These are phyloP conservation scores for Leccinum olivaceopallidum DNA, from an alignment of 768 basidiomycete genomes.

Conservation along the genomic window DNA sequence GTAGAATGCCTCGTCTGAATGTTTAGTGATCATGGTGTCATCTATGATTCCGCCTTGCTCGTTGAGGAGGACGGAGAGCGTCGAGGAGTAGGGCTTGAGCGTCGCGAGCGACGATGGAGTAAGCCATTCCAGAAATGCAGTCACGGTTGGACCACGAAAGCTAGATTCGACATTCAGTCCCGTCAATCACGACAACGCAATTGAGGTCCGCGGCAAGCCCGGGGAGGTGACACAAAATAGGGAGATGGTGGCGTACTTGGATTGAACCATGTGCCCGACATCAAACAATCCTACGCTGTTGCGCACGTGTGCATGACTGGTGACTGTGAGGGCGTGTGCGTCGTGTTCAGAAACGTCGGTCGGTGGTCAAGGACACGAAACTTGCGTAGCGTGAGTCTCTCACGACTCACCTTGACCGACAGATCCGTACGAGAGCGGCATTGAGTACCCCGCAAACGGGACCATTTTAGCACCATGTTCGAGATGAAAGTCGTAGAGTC, in stretches of 20 bases:
- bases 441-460: conserved; percentile 91
- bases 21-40: conserved; percentile 90
- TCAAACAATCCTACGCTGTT: conserved; percentile 87
- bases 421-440: conserved; percentile 87
- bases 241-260: conserved; percentile 55
- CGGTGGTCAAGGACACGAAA: conserved; percentile 16
- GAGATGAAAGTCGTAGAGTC: conserved; percentile 88
- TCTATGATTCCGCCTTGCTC: conserved; percentile 93
- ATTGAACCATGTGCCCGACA: conserved; percentile 98
- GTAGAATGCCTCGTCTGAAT: conserved; percentile 78
- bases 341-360: neutral
- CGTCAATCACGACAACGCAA: neutral
- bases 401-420: conserved; percentile 69
- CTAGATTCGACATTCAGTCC: conserved; percentile 40
- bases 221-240: neutral
- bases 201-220: neutral
- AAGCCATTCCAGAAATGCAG: conserved; percentile 84
- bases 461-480: conserved; percentile 90
- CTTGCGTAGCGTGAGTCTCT: neutral
- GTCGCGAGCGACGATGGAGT: conserved; percentile 79
- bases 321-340: conserved; percentile 50
- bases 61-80: conserved; percentile 88
- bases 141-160: conserved; percentile 78
- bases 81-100: conserved; percentile 73
- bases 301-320: conserved; percentile 89